Evolutionary conservation across 306 rosid species (phyloP).

Genomic region (Trifolium dubium): DNA sequence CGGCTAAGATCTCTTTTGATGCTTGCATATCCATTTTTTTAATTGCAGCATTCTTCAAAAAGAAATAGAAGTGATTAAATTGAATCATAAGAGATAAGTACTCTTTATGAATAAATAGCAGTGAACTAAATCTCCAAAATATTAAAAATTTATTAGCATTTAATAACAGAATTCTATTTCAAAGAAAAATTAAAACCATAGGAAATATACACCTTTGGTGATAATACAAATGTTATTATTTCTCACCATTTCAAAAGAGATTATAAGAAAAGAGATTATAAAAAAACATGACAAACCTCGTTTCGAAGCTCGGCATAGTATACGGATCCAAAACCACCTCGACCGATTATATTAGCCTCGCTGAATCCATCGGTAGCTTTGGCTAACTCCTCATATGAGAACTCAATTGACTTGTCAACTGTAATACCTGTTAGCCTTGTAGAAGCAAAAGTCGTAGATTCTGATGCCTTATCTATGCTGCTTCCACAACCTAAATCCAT

Average conservation of each 20-base stretch:
- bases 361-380: constrained; percentile 66
- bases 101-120: background rate
- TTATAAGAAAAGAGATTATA: background rate
- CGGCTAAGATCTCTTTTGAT: constrained; percentile 74
- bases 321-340: constrained; percentile 81
- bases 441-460: constrained; percentile 45
- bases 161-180: too few species aligned
- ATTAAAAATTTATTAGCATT: too few species aligned
- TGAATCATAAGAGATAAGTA: background rate
- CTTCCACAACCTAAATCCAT: constrained; percentile 55
- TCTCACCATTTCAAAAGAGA: background rate
- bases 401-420: constrained; percentile 78
- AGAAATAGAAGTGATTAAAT: background rate
- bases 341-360: constrained; percentile 60
- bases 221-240: too few species aligned
- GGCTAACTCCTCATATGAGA: constrained; percentile 74
- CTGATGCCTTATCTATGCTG: constrained; percentile 48
- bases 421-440: constrained; percentile 60
- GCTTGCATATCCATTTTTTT: constrained; percentile 90
- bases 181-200: too few species aligned
- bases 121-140: constrained; percentile 14
- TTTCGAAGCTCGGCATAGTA: constrained; percentile 71
- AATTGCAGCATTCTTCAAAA: constrained; percentile 68
- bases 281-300: constrained; percentile 56
- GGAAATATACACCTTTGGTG: too few species aligned